Percentiles rank a stretch among this genome's conserved stretches.
phyloP scores from a whole-genome alignment of 768 basidiomycete species.

The Peribolospora baueri region DNA sequence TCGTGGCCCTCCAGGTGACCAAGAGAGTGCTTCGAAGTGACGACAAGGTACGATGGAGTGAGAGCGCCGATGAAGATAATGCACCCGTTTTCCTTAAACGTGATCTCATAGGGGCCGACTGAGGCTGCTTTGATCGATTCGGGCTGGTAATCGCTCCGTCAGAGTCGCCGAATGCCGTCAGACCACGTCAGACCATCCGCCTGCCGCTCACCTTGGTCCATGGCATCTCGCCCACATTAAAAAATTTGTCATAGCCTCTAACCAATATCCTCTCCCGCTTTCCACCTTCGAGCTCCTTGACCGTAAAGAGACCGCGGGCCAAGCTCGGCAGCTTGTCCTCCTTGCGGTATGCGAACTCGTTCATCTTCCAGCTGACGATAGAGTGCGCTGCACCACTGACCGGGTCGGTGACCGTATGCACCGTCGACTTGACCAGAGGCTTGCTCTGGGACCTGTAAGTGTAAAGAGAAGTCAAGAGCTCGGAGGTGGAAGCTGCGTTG shows the following conservation, averaged over 20 bases:
- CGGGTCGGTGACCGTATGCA: too few relatives aligned
- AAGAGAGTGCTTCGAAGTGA: constrained; percentile 81
- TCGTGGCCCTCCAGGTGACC: constrained; percentile 24
- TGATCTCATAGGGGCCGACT: constrained; percentile 52
- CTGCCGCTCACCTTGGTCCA: constrained; percentile 56
- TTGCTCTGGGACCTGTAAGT: too few relatives aligned
- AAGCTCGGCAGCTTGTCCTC: constrained; percentile 79
- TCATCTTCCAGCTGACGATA: constrained; percentile 64
- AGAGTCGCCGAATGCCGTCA: neutral
- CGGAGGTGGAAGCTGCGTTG: too few relatives aligned
- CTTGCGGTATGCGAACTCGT: constrained; percentile 80
- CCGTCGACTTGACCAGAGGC: too few relatives aligned
- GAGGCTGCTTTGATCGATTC: constrained; percentile 7
- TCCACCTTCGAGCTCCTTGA: constrained; percentile 15
- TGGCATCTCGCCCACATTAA: constrained; percentile 86
- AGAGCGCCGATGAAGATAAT: constrained; percentile 85
- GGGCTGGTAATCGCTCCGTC: neutral
- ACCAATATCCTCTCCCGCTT: constrained; percentile 37
- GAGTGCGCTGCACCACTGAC: too few relatives aligned
- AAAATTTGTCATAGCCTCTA: constrained; percentile 95
- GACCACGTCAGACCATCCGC: neutral
- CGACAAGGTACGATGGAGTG: constrained; percentile 42
- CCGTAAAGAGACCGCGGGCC: constrained; percentile 73
- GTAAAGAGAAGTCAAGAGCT: too few relatives aligned
- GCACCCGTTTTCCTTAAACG: constrained; percentile 86